Conservation (phyloP, 495 filamentous ascomycete species). For the Talaromyces trachyspermus region DNA sequence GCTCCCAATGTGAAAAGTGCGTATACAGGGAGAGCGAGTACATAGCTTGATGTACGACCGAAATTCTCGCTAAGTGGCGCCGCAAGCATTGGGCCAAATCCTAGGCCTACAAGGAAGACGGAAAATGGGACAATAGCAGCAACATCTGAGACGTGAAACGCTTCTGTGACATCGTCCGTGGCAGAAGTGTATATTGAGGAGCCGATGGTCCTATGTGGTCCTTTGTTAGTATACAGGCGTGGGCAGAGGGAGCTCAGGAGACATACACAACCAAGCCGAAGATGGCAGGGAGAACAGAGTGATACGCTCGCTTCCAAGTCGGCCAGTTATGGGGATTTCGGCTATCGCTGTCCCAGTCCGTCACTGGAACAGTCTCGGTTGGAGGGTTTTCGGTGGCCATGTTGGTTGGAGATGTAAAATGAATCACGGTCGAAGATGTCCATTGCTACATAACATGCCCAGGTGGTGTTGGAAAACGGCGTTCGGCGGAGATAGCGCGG, state of each 20-base stretch:
- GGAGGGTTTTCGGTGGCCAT: no score
- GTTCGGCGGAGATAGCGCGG: no score
- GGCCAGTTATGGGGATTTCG: slow-evolving; percentile 37
- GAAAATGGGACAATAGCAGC: slow-evolving; percentile 47
- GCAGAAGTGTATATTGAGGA: slow-evolving; percentile 46
- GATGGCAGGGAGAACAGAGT: slow-evolving; percentile 16
- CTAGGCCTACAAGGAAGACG: slow-evolving; percentile 49
- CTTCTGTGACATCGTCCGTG: slow-evolving; percentile 26
- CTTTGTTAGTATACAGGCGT: slow-evolving; percentile 16
- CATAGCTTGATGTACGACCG: slow-evolving; percentile 48
- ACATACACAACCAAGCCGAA: slow-evolving; percentile 21
- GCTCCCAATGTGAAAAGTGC: slow-evolving; percentile 57
- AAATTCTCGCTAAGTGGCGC: slow-evolving; percentile 51
- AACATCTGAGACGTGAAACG: slow-evolving; percentile 41
- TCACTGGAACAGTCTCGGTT: no score
- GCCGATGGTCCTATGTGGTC: slow-evolving; percentile 31
- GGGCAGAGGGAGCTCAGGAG: not conserved
- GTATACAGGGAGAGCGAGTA: slow-evolving; percentile 43
- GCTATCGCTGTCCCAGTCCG: no score
- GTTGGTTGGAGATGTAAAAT: no score
- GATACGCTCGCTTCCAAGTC: slow-evolving; percentile 15
- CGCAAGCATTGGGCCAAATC: slow-evolving; percentile 49
- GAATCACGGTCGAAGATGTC: no score
- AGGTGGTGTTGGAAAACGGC: no score
- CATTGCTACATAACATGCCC: no score